phyloP scores from a whole-genome alignment of 2,329 filamentous ascomycete species.

The Fusarium armeniacum region DNA sequence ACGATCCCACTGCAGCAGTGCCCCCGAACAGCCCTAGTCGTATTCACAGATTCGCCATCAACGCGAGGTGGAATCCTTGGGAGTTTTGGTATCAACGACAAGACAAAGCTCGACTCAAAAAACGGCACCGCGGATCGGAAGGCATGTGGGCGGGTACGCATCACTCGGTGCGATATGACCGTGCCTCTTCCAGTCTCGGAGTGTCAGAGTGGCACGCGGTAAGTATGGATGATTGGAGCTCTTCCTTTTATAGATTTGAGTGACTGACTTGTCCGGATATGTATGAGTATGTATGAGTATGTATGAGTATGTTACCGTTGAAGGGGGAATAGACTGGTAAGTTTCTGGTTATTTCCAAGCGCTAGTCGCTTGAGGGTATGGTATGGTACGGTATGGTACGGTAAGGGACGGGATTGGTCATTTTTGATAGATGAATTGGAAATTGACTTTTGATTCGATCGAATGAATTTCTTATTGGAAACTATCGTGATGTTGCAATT shows the following conservation, averaged over 20 bases:
- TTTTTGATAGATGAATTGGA: neutral
- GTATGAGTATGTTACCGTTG: neutral
- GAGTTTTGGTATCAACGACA: neutral
- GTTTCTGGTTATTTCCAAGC: neutral
- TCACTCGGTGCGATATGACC: neutral
- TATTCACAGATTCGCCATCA: constrained; percentile 18
- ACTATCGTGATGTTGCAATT: neutral
- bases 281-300: neutral
- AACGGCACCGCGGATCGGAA: too few species aligned
- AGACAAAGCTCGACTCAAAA: neutral
- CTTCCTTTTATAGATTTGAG: neutral
- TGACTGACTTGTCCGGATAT: neutral
- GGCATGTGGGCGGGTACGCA: too few species aligned
- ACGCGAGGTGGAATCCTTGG: constrained; percentile 8
- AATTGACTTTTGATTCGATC: neutral
- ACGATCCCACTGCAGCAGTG: too few species aligned
- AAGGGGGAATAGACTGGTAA: neutral
- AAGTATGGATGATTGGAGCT: constrained; percentile 10
- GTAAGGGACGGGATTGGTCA: too few species aligned
- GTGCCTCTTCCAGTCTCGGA: too few species aligned
- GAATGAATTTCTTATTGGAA: neutral
- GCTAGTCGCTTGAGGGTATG: neutral
- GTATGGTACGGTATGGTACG: too few species aligned
- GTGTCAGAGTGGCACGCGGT: constrained; percentile 5
- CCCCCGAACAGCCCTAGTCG: too few species aligned